Evolutionary conservation across 148 eudicot genomes (phyloP).

Genomic region (Rhododendron molle): DNA sequence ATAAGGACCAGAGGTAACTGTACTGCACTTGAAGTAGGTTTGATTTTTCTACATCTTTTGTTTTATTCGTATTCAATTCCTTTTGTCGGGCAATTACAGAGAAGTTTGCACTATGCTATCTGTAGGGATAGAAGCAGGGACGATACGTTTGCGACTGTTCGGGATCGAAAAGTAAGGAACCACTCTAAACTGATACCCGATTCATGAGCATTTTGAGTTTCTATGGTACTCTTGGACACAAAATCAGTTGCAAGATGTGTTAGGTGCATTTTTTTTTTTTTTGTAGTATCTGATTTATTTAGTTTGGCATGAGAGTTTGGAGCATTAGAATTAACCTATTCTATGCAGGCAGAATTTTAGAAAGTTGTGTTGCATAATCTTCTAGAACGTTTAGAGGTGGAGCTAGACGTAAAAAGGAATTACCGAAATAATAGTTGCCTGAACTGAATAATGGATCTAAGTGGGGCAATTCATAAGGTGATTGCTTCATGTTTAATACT

Average conservation of each 20-base stretch:
- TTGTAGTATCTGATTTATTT: not conserved
- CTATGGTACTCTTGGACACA: not conserved
- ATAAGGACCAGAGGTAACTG: constrained; percentile 38
- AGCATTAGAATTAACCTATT: not conserved
- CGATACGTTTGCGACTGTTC: constrained; percentile 31
- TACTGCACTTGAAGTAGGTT: not conserved
- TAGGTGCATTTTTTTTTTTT: not conserved
- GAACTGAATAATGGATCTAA: not conserved
- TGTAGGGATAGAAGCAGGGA: constrained; percentile 44
- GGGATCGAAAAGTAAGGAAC: constrained; percentile 59
- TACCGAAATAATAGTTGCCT: not conserved
- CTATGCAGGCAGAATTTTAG: not conserved
- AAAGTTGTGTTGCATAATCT: not conserved
- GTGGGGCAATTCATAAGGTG: not conserved
- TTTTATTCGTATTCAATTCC: not conserved
- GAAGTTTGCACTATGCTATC: not conserved
- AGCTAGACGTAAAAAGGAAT: not conserved
- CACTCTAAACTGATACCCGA: not conserved
- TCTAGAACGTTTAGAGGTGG: not conserved
- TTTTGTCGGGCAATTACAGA: not conserved
- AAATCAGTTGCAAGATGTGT: not conserved
- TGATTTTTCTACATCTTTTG: not conserved
- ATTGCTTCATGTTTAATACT: not conserved
- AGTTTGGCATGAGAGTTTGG: not conserved
- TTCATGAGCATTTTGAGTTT: not conserved